A percentile compares a stretch with the other conserved stretches of the same genome.
Evolutionary conservation across 805 yeast species (phyloP).

Genomic region (Maudiozyma saulgeensis): DNA sequence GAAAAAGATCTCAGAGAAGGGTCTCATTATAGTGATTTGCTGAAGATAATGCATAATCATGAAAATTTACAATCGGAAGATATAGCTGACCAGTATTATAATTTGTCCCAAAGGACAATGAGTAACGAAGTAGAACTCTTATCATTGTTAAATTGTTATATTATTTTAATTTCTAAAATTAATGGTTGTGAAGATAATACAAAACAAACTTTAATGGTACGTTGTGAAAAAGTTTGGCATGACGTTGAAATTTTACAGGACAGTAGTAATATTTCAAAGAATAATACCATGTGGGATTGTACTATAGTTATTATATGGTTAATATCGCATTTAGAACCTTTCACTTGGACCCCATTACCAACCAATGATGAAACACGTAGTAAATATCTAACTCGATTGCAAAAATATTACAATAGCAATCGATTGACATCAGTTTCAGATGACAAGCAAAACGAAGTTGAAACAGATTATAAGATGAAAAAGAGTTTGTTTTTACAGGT

Average conservation of each 20-base stretch:
- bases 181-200: constrained; percentile 6
- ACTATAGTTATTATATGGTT: constrained; percentile 23
- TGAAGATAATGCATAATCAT: background rate
- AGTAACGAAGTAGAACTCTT: constrained; percentile 13
- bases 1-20: background rate
- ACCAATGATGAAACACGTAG: constrained; percentile 17
- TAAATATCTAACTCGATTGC: constrained; percentile 12
- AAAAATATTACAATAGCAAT: constrained; percentile 16
- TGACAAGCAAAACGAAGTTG: background rate
- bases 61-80: background rate
- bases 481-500: constrained; percentile 20
- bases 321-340: constrained; percentile 25
- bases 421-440: constrained; percentile 7
- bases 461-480: constrained; percentile 13
- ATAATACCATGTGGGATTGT: constrained; percentile 23
- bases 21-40: background rate
- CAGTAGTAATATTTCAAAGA: constrained; percentile 8
- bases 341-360: constrained; percentile 22
- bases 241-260: constrained; percentile 9
- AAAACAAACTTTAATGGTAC: constrained; percentile 7
- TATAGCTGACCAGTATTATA: background rate
- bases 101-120: background rate
- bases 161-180: constrained; percentile 10
- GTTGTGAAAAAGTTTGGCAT: constrained; percentile 12
- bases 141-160: constrained; percentile 17